These are phyloP conservation scores for Fusarium agapanthi DNA, from an alignment of 2,329 filamentous ascomycete species.

Conservation along the genomic window DNA sequence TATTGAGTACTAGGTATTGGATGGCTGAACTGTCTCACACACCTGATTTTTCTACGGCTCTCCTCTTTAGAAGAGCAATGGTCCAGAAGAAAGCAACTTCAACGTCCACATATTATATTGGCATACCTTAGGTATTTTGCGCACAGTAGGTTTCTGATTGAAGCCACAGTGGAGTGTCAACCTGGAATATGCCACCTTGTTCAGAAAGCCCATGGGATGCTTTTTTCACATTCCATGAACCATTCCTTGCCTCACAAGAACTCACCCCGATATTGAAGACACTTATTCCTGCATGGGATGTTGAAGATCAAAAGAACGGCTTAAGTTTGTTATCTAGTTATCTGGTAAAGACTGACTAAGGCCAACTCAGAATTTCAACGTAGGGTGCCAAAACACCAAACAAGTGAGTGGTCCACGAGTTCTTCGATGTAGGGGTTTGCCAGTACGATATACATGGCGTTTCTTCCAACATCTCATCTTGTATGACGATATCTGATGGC, in stretches of 20 bases:
- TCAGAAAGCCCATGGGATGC: background rate
- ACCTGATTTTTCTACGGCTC: background rate
- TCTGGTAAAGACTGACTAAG: conserved; percentile 42
- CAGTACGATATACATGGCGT: conserved; percentile 4
- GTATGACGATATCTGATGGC: background rate
- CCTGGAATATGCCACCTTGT: background rate
- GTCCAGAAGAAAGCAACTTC: background rate
- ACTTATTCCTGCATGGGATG: background rate
- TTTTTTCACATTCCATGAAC: conserved; percentile 6
- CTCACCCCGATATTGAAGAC: background rate
- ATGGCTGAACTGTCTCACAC: background rate
- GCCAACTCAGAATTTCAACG: conserved; percentile 32
- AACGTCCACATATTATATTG: background rate
- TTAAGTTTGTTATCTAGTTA: conserved; percentile 28
- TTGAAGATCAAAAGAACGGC: conserved; percentile 34
- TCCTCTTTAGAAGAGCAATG: background rate
- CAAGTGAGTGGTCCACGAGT: conserved; percentile 12
- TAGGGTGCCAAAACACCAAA: conserved; percentile 28
- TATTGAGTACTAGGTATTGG: background rate
- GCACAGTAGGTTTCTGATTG: background rate
- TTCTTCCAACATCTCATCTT: conserved; percentile 15
- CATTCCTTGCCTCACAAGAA: background rate
- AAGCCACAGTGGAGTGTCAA: background rate
- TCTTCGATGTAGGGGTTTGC: conserved; percentile 10
- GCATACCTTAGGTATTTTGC: background rate